Evolutionary conservation across 805 yeast genomes (phyloP).

Genomic region (Candida hispaniensis): DNA sequence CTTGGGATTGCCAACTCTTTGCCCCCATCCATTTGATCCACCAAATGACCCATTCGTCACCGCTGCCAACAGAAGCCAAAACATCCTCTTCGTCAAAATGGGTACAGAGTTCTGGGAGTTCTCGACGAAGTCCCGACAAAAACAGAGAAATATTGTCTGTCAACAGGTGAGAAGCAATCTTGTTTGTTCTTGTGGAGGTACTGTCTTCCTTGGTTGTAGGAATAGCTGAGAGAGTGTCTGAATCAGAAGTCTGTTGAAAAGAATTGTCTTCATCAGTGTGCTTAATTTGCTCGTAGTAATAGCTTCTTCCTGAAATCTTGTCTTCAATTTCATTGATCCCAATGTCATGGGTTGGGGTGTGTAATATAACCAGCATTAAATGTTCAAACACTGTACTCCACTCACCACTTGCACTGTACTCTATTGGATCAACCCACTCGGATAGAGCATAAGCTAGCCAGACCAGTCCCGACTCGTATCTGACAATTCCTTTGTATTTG

Average conservation of each 20-base stretch:
- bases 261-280: neutral
- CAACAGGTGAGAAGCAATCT: constrained; percentile 30
- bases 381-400: constrained; percentile 13
- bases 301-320: constrained; percentile 9
- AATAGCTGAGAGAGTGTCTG: constrained; percentile 17
- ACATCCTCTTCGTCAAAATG: constrained; percentile 75
- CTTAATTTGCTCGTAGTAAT: neutral
- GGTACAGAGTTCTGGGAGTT: constrained; percentile 64
- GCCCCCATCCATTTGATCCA: constrained; percentile 90
- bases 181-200: constrained; percentile 16
- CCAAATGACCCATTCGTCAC: constrained; percentile 88
- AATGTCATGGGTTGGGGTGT: constrained; percentile 13
- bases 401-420: constrained; percentile 6
- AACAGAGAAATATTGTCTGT: constrained; percentile 61
- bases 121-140: constrained; percentile 47
- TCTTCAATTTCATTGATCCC: constrained; percentile 14
- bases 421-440: constrained; percentile 72
- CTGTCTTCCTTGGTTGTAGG: constrained; percentile 25
- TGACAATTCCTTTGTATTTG: constrained; percentile 70
- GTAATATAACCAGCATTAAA: constrained; percentile 7
- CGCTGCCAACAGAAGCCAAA: constrained; percentile 44
- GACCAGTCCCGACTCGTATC: constrained; percentile 70
- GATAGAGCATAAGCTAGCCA: constrained; percentile 86
- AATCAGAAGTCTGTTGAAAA: constrained; percentile 3
- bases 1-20: constrained; percentile 68